Conservation (phyloP, 768 basidiomycete genomes). For the Agaricus sinodeliciosus region DNA sequence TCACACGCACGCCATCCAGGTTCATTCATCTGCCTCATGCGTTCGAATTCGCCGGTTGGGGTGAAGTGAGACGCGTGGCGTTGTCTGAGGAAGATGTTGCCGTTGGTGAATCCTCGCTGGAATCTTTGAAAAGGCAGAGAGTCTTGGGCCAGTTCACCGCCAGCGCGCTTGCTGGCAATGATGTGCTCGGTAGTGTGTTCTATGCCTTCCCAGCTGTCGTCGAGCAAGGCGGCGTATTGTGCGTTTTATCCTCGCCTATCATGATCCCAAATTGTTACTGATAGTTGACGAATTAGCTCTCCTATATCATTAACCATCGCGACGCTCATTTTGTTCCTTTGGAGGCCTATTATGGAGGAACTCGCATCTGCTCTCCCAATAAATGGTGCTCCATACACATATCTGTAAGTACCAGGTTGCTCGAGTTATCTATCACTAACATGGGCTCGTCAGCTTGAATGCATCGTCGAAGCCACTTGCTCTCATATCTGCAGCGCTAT, state of each 20-base stretch:
- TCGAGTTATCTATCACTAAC: not conserved
- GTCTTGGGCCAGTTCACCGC: constrained; percentile 59
- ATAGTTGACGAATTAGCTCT: constrained; percentile 33
- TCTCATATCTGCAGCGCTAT: constrained; percentile 56
- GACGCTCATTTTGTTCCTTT: constrained; percentile 55
- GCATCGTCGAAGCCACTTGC: constrained; percentile 57
- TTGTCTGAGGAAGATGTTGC: constrained; percentile 37
- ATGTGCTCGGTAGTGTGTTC: constrained; percentile 61
- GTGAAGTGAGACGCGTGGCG: constrained; percentile 39
- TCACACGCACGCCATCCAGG: constrained; percentile 42
- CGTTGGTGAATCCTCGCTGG: constrained; percentile 25
- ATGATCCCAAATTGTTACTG: too few species aligned
- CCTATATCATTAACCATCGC: constrained; percentile 65
- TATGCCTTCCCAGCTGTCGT: constrained; percentile 65
- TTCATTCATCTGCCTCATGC: constrained; percentile 56
- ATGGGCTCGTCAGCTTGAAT: constrained; percentile 39
- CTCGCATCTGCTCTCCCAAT: constrained; percentile 63
- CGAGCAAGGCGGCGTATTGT: constrained; percentile 58
- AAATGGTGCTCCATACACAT: constrained; percentile 66
- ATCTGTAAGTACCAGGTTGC: constrained; percentile 37
- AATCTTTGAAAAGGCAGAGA: constrained; percentile 23
- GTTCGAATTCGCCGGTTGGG: constrained; percentile 74
- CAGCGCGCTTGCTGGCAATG: constrained; percentile 61
- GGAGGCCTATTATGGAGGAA: constrained; percentile 73
- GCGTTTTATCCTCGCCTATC: constrained; percentile 17